phyloP scores from a whole-genome alignment of 176 grass and related monocot genomes.

The Cenchrus americanus region DNA sequence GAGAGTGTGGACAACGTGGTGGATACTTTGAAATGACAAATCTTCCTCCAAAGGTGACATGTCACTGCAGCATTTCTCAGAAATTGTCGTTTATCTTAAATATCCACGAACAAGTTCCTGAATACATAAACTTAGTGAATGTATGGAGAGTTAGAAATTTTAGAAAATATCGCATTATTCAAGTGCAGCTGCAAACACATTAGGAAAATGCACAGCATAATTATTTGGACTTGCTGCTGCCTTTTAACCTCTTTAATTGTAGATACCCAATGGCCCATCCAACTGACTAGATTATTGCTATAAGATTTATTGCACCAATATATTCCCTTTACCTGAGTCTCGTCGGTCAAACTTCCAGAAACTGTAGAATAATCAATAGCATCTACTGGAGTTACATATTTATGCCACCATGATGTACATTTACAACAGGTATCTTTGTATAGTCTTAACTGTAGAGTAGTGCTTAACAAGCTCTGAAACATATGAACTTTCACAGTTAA shows the following conservation, averaged over 20 bases:
- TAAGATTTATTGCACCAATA: slow-evolving; percentile 18
- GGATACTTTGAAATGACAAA: slow-evolving; percentile 99
- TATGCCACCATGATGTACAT: slow-evolving; percentile 21
- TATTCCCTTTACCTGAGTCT: slow-evolving; percentile 18
- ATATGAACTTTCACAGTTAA: slow-evolving; percentile 5
- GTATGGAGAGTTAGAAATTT: background rate
- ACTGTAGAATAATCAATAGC: slow-evolving; percentile 32
- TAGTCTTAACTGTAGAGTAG: slow-evolving; percentile 23
- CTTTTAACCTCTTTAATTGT: slow-evolving; percentile 12
- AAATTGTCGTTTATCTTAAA: slow-evolving; percentile 18
- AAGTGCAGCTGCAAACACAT: too few relatives aligned
- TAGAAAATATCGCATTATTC: slow-evolving; percentile 13
- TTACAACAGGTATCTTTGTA: slow-evolving; percentile 26
- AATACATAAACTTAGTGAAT: background rate
- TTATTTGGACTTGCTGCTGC: background rate
- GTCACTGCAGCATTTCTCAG: slow-evolving; percentile 24
- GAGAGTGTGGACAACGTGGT: slow-evolving; percentile 99
- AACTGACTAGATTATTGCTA: slow-evolving; percentile 24
- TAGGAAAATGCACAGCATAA: background rate
- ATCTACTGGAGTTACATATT: slow-evolving; percentile 18
- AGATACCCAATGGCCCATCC: background rate
- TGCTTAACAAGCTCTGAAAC: slow-evolving; percentile 1
- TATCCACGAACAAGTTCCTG: slow-evolving; percentile 10
- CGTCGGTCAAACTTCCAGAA: slow-evolving; percentile 29
- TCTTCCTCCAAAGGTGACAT: slow-evolving; percentile 79